Percentiles rank a stretch among this genome's conserved stretches.
Evolutionary conservation across 148 eudicot genomes (phyloP).

Genomic region (Oxyria digyna): DNA sequence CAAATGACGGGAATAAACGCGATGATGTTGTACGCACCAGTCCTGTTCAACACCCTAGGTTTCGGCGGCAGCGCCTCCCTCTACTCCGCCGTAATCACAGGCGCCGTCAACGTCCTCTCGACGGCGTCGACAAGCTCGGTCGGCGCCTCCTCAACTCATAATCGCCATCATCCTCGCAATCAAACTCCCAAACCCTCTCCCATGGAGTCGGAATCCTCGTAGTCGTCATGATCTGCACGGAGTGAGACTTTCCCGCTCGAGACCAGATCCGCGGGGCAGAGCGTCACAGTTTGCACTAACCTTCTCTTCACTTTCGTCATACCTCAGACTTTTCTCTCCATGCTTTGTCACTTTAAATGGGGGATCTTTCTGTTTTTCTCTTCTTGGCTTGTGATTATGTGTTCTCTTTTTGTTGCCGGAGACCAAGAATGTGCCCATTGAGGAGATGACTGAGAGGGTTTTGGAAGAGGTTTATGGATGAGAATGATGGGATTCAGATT

Average conservation of each 20-base stretch:
- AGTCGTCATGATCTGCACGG: slow-evolving; percentile 68
- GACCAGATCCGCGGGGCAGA: slow-evolving; percentile 87
- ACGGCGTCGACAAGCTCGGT: slow-evolving; percentile 75
- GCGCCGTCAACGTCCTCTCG: slow-evolving; percentile 76
- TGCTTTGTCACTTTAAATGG: slow-evolving; percentile 70
- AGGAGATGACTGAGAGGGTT: slow-evolving; percentile 82
- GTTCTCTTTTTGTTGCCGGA: slow-evolving; percentile 79
- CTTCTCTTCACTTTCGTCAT: slow-evolving; percentile 73
- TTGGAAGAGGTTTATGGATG: slow-evolving; percentile 78
- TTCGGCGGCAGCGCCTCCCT: slow-evolving; percentile 67
- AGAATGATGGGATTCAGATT: slow-evolving; percentile 6
- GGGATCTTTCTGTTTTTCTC: slow-evolving; percentile 90
- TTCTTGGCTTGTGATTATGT: slow-evolving; percentile 76
- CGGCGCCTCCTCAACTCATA: slow-evolving; percentile 52
- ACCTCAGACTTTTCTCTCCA: slow-evolving; percentile 75
- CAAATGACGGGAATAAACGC: slow-evolving; percentile 94
- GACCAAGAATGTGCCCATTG: slow-evolving; percentile 90
- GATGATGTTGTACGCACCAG: slow-evolving; percentile 91
- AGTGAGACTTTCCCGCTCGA: slow-evolving; percentile 88
- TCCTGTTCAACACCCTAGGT: slow-evolving; percentile 66
- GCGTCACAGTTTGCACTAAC: slow-evolving; percentile 76
- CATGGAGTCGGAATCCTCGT: slow-evolving; percentile 50
- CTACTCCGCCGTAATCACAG: slow-evolving; percentile 76
- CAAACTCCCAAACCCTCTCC: slow-evolving; percentile 30
- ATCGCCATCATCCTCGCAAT: slow-evolving; percentile 63